phyloP scores from a whole-genome alignment of 164 flowering plant genomes.

The Malania oleifera region DNA sequence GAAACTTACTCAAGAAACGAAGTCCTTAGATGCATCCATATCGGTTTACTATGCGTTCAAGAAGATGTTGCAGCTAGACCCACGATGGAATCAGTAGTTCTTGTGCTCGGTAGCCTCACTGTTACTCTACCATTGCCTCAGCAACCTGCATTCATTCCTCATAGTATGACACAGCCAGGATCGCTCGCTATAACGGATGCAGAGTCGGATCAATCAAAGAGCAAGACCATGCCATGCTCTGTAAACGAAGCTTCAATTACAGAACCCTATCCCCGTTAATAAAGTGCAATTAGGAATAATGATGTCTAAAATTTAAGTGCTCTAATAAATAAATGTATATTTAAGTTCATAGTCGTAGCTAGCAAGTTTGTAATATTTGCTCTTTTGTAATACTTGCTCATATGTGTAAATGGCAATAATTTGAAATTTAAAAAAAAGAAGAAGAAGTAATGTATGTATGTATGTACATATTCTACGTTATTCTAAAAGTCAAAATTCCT shows the following conservation, averaged over 20 bases:
- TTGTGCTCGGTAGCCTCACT: neutral
- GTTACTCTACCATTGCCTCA: constrained; percentile 10
- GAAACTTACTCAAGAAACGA: neutral
- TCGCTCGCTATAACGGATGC: neutral
- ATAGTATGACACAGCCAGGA: neutral
- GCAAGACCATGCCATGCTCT: constrained; percentile 8
- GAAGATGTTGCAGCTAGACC: constrained; percentile 1
- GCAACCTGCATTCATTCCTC: constrained; percentile 6
- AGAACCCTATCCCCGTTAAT: neutral
- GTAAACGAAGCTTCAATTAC: constrained; percentile 15
- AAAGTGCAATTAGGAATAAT: too few species aligned
- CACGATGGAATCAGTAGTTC: constrained; percentile 1
- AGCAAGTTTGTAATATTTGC: too few species aligned
- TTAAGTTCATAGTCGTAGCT: too few species aligned
- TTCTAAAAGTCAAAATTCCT: too few species aligned
- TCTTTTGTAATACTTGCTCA: too few species aligned
- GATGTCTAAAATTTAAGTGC: too few species aligned
- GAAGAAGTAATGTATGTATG: too few species aligned
- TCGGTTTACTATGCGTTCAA: too few species aligned
- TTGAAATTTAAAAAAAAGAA: too few species aligned
- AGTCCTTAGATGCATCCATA: constrained; percentile 6
- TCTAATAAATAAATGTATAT: too few species aligned
- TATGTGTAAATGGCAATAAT: too few species aligned
- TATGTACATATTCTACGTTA: too few species aligned
- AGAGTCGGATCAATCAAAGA: neutral